Percentiles rank a stretch among this genome's conserved stretches.
Evolutionary conservation across 2,329 filamentous ascomycete species (phyloP).

Genomic region (Claviceps sp.): DNA sequence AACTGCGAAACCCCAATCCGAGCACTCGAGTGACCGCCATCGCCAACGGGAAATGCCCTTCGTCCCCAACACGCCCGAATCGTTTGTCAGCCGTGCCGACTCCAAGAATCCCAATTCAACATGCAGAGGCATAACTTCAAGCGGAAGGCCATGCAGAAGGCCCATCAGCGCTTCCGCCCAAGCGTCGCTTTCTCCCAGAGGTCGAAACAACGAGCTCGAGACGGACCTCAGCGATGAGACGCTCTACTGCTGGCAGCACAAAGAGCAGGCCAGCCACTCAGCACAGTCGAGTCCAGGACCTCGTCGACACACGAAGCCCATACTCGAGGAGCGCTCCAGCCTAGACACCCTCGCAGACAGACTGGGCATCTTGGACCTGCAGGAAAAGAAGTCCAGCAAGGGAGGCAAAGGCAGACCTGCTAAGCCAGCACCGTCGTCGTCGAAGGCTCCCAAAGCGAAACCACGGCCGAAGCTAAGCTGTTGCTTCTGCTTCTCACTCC

Average conservation of each 20-base stretch:
- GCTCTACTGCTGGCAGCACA: conserved; percentile 93
- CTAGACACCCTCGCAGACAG: conserved; percentile 77
- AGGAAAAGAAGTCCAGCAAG: conserved; percentile 20
- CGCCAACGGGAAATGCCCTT: conserved; percentile 22
- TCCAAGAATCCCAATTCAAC: conserved; percentile 73
- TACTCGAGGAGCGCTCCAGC: conserved; percentile 55
- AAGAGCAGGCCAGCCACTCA: conserved; percentile 57
- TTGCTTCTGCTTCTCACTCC: conserved; percentile 41
- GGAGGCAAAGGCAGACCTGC: conserved; percentile 10
- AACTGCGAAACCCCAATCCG: neutral
- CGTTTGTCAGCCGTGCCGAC: conserved; percentile 63
- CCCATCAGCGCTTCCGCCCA: conserved; percentile 33
- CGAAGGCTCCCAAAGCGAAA: conserved; percentile 11
- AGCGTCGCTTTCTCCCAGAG: conserved; percentile 8
- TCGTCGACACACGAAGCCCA: conserved; percentile 30
- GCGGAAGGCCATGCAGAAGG: conserved; percentile 72
- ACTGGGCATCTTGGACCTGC: conserved; percentile 59
- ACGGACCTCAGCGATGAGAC: conserved; percentile 41
- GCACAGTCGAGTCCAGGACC: conserved; percentile 32
- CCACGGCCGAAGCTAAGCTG: conserved; percentile 22
- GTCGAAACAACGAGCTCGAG: conserved; percentile 11
- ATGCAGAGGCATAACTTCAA: conserved; percentile 75
- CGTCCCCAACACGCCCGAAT: conserved; percentile 58
- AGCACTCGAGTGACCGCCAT: neutral
- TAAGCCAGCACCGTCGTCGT: conserved; percentile 11